A percentile compares a stretch with the other conserved stretches of the same genome.
Conservation (phyloP, 179 eudicot genomes). For the Actinidia arguta region DNA sequence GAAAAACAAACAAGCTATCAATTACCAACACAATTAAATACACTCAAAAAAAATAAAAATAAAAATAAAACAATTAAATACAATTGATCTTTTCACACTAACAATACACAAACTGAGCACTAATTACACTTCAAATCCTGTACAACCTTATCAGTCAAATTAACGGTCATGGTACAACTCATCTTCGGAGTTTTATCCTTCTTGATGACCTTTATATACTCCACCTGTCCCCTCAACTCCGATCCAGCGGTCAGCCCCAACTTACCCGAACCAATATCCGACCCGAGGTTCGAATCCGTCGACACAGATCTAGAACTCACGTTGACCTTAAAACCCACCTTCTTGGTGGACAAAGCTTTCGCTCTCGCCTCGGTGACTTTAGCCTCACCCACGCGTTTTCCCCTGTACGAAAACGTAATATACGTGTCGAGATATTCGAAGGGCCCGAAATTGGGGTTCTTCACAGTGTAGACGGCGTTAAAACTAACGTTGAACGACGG, state of each 20-base stretch:
- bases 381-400: neutral
- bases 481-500: neutral
- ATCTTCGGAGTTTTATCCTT: neutral
- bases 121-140: neutral
- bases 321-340: neutral
- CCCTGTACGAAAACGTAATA: neutral
- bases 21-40: too few relatives aligned
- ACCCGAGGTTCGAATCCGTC: neutral
- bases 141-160: neutral
- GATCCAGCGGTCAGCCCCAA: neutral
- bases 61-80: too few relatives aligned
- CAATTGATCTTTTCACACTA: neutral
- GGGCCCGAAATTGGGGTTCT: neutral
- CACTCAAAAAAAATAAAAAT: neutral
- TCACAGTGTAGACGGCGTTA: neutral
- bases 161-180: conserved; percentile 8
- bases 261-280: neutral
- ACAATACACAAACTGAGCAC: neutral
- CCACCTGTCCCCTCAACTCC: neutral
- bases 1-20: too few relatives aligned
- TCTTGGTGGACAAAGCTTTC: neutral
- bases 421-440: neutral
- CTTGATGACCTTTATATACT: neutral
- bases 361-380: neutral
- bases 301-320: neutral